Evolutionary conservation across 2,329 filamentous ascomycete species (phyloP).

Genomic region (Pseudocercospora ulei): DNA sequence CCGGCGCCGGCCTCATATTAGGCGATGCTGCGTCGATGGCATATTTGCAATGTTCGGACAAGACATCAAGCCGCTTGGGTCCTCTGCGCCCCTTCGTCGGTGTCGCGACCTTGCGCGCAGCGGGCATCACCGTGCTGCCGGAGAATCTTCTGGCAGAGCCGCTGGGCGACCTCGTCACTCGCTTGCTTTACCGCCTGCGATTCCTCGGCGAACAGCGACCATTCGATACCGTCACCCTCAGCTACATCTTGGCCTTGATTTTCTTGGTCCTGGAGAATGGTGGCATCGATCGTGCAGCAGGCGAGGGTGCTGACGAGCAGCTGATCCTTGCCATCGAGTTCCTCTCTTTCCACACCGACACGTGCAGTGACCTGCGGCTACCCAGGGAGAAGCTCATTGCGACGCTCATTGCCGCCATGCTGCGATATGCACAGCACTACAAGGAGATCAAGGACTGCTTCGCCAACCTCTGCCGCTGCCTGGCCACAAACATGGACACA

Average conservation of each 20-base stretch:
- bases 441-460: conserved; percentile 91
- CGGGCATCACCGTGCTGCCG: conserved; percentile 62
- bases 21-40: conserved; percentile 68
- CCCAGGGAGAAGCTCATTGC: conserved; percentile 66
- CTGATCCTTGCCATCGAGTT: conserved; percentile 81
- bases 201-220: conserved; percentile 90
- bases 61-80: conserved; percentile 64
- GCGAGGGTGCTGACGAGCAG: conserved; percentile 80
- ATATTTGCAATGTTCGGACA: conserved; percentile 69
- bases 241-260: conserved; percentile 75
- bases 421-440: conserved; percentile 83
- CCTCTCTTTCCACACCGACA: conserved; percentile 74
- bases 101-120: conserved; percentile 70
- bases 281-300: conserved; percentile 56
- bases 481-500: conserved; percentile 67
- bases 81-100: conserved; percentile 72
- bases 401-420: conserved; percentile 70
- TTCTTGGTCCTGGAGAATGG: conserved; percentile 69
- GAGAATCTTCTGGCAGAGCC: conserved; percentile 65
- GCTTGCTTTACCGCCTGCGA: conserved; percentile 79
- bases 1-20: conserved; percentile 70
- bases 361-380: conserved; percentile 63
- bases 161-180: conserved; percentile 70
- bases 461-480: conserved; percentile 69
- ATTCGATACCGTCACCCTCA: conserved; percentile 77